These are phyloP conservation scores for Cyanidium caldarium DNA, from an alignment of 23 red algal genomes.

Conservation along the genomic window DNA sequence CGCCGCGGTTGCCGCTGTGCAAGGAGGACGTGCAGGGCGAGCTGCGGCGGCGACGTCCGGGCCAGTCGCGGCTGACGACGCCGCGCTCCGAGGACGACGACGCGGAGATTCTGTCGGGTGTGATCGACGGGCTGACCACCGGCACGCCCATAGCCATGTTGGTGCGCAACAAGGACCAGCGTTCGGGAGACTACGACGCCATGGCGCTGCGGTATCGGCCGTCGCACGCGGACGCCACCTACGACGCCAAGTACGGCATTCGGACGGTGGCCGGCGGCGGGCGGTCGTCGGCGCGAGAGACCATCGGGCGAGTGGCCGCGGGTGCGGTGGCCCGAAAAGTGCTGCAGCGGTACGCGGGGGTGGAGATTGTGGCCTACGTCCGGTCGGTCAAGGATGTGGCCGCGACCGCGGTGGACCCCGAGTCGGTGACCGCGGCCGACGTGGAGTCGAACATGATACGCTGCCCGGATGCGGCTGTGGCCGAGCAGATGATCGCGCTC, in stretches of 20 bases:
- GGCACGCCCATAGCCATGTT: slow-evolving; percentile 90
- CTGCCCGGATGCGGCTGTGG: slow-evolving; percentile 44
- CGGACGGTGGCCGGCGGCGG: slow-evolving; percentile 88
- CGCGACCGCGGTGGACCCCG: slow-evolving; percentile 32
- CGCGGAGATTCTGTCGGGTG: slow-evolving; percentile 93
- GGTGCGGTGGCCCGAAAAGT: slow-evolving; percentile 77
- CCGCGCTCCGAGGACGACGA: slow-evolving; percentile 71
- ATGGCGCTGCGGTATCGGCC: slow-evolving; percentile 82
- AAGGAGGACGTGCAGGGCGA: slow-evolving; percentile 64
- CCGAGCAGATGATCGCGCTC: slow-evolving; percentile 71
- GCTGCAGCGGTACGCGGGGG: slow-evolving; percentile 37
- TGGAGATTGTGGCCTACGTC: slow-evolving; percentile 78
- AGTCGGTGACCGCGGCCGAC: slow-evolving; percentile 42
- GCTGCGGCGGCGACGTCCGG: slow-evolving; percentile 66
- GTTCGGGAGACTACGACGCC: slow-evolving; percentile 77
- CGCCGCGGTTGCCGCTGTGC: slow-evolving; percentile 44
- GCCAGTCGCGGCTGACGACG: slow-evolving; percentile 86
- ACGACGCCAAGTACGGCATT: slow-evolving; percentile 98
- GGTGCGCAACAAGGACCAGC: slow-evolving; percentile 91
- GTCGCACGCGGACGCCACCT: slow-evolving; percentile 87
- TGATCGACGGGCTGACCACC: slow-evolving; percentile 59
- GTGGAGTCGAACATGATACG: slow-evolving; percentile 82
- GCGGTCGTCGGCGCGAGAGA: slow-evolving; percentile 74
- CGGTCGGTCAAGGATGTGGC: slow-evolving; percentile 63
- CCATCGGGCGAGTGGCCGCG: slow-evolving; percentile 89